phyloP scores from a whole-genome alignment of 2,329 filamentous ascomycete genomes.

The Fusarium sp. region DNA sequence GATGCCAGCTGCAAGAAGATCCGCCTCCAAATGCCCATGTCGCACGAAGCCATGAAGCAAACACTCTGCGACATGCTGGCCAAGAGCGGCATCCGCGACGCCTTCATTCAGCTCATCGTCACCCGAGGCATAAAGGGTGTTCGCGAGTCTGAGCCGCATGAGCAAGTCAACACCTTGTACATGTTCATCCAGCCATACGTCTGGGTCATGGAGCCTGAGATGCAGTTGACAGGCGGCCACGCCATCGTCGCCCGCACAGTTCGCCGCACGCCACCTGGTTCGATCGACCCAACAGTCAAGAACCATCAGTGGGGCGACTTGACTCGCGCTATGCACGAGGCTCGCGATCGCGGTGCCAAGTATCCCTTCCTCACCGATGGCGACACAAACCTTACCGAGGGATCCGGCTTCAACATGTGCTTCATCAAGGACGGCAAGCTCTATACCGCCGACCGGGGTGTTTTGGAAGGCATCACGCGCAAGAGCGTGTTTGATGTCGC shows the following conservation, averaged over 20 bases:
- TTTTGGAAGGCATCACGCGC: conserved; percentile 63
- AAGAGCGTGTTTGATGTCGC: conserved; percentile 63
- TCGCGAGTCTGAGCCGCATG: conserved; percentile 52
- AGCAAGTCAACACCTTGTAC: conserved; percentile 61
- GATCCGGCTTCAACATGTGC: conserved; percentile 64
- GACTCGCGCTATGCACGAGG: conserved; percentile 61
- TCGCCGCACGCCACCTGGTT: conserved; percentile 58
- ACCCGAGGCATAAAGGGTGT: conserved; percentile 62
- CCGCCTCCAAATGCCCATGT: conserved; percentile 58
- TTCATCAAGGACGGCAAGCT: conserved; percentile 61
- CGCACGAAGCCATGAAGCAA: conserved; percentile 55
- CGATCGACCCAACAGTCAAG: conserved; percentile 66
- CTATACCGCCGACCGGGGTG: conserved; percentile 63
- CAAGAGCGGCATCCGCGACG: conserved; percentile 63
- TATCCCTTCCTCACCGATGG: conserved; percentile 67
- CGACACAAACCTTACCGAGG: conserved; percentile 64
- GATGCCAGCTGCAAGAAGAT: conserved; percentile 61
- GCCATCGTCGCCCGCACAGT: conserved; percentile 64
- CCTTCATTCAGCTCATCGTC: conserved; percentile 65
- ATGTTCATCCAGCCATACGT: conserved; percentile 64
- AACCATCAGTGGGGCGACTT: conserved; percentile 67
- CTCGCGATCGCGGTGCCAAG: conserved; percentile 59
- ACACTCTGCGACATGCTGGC: conserved; percentile 61
- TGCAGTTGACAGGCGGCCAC: conserved; percentile 58
- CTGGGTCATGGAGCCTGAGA: conserved; percentile 64